A percentile compares a stretch with the other conserved stretches of the same genome.
phyloP scores from a whole-genome alignment of 305 asterid species.

The Plantago lanceolata region DNA sequence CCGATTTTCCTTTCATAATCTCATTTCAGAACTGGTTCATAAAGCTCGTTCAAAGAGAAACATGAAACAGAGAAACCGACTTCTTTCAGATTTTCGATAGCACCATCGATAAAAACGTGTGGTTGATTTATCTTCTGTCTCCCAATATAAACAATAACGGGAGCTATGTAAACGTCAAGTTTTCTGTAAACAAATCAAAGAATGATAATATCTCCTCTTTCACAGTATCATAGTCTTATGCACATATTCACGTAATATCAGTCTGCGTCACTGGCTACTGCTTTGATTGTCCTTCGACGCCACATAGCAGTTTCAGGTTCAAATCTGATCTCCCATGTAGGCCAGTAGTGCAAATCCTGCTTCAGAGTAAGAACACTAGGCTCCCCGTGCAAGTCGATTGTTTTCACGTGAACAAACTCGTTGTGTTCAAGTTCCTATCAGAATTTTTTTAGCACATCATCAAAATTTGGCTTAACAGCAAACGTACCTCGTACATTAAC shows the following conservation, averaged over 20 bases:
- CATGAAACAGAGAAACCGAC: too few relatives aligned
- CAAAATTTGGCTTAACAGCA: background rate
- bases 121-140: too few relatives aligned
- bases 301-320: slow-evolving; percentile 79
- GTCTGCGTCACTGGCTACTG: slow-evolving; percentile 28
- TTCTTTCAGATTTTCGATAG: too few relatives aligned
- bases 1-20: too few relatives aligned
- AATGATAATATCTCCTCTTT: too few relatives aligned
- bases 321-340: slow-evolving; percentile 90
- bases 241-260: background rate
- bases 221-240: too few relatives aligned
- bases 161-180: too few relatives aligned
- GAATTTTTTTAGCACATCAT: background rate
- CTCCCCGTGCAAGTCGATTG: slow-evolving; percentile 84
- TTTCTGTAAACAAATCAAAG: too few relatives aligned
- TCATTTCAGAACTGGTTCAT: too few relatives aligned
- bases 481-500: background rate
- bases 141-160: too few relatives aligned
- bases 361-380: slow-evolving; percentile 85
- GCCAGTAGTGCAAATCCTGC: slow-evolving; percentile 99
- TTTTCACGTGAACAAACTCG: slow-evolving; percentile 78
- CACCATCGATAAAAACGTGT: too few relatives aligned
- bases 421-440: slow-evolving; percentile 74
- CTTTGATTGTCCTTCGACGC: slow-evolving; percentile 66
- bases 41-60: too few relatives aligned